Conservation (phyloP, 2,329 filamentous ascomycete species). For the Fusarium irregulare region DNA sequence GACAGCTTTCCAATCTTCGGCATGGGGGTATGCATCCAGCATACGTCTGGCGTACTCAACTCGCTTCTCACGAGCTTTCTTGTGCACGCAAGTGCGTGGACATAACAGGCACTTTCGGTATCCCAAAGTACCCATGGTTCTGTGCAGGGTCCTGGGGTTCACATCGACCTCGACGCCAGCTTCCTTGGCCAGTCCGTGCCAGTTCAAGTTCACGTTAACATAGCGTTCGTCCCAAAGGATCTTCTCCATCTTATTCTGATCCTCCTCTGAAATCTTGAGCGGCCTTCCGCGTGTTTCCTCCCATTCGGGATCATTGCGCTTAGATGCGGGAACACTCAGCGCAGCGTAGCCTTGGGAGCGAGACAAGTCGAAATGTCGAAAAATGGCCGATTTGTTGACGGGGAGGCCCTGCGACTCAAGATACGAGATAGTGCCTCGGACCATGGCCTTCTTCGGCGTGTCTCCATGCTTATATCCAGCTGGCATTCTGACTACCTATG, state of each 20-base stretch:
- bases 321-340: constrained; percentile 49
- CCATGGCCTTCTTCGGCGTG: constrained; percentile 54
- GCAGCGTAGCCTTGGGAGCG: constrained; percentile 54
- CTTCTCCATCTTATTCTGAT: constrained; percentile 52
- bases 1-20: constrained; percentile 49
- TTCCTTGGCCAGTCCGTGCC: constrained; percentile 50
- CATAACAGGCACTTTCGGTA: constrained; percentile 52
- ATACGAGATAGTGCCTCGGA: constrained; percentile 55
- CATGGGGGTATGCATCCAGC: constrained; percentile 49
- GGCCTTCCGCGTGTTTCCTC: constrained; percentile 54
- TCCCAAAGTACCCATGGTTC: constrained; percentile 53
- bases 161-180: constrained; percentile 50
- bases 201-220: constrained; percentile 49
- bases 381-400: constrained; percentile 56
- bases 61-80: constrained; percentile 49
- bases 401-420: constrained; percentile 53
- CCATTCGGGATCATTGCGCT: constrained; percentile 54
- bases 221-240: constrained; percentile 54
- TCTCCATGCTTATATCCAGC: constrained; percentile 53
- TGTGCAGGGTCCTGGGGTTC: constrained; percentile 52
- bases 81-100: constrained; percentile 47
- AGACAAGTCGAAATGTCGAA: constrained; percentile 54
- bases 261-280: constrained; percentile 50
- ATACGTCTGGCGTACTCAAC: constrained; percentile 50
- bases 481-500: constrained; percentile 38